Base-by-base conservation (phyloP, 257 asterid species). In the Gardenia jasminoides region DNA sequence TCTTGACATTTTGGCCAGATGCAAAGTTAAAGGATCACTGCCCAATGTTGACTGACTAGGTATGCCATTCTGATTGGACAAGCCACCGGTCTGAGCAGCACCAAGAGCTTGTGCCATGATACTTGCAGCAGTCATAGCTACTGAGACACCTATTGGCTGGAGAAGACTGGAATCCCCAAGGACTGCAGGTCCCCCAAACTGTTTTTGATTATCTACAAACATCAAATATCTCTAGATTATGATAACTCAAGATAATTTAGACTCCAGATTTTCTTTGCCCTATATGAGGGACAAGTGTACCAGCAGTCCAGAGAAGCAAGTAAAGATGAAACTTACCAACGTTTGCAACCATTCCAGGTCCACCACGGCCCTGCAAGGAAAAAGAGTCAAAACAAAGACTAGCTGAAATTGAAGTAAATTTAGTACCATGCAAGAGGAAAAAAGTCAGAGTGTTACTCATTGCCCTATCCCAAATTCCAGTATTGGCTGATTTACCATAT, bases 31-130 rank as follows among this genome's bases (percentile, higher is more conserved):
- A 83, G 94, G 92, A 86, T 95, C 97, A 61, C 88, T 85, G 64
- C 96, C 94, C 80, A 86, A 73, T 70, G 84, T 59, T 76, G 87
- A 77, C 75, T 78, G 90, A 78, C 78, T 84, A 65, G 73, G 90
- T 19, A 87, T 69, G 56, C 90, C 94, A 67, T 66, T 77, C 80
- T 87, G 92, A 88, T 78, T 86, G 48, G 85, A 52, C 6, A 81
- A 76, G 80, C 75, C 84, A 69, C 90, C 87, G 62, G 76, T 85
- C 87, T 92, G 96, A 82, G 91, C 83, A 77, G 92, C 88, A 78
- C 97, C 97, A 83, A 95, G 97, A 82, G 91, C 89, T 84, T 93
- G 94, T 41, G 97, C 93, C 97, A 95, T 93, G 83, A 91, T 89
- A 41, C 91, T 78, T 81, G 98, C 97, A 84, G 98, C 97, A 84